Conservation (phyloP, 192 early-diverging fungal genomes). For the Gorgonomyces haynaldii region DNA sequence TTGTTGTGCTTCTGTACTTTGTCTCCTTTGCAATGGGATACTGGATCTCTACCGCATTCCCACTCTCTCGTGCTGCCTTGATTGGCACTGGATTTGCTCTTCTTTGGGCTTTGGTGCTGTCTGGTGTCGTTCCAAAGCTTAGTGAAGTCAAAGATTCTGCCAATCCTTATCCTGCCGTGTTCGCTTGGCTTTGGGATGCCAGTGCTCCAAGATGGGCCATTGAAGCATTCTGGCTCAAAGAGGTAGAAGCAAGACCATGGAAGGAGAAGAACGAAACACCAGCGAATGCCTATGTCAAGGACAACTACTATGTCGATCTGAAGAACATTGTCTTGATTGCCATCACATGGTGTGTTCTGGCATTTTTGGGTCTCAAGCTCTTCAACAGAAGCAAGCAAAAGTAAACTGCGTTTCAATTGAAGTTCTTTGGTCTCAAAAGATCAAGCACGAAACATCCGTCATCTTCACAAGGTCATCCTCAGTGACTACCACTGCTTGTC, state of each 20-base stretch:
- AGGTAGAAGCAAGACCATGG: slow-evolving; percentile 28
- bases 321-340: slow-evolving; percentile 26
- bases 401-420: slow-evolving; percentile 16
- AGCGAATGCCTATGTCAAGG: slow-evolving; percentile 25
- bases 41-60: slow-evolving; percentile 35
- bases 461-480: too few relatives aligned
- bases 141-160: slow-evolving; percentile 22
- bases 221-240: slow-evolving; percentile 46
- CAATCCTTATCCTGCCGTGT: slow-evolving; percentile 12
- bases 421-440: too few relatives aligned
- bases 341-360: slow-evolving; percentile 40
- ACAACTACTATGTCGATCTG: slow-evolving; percentile 30
- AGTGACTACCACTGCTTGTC: too few relatives aligned
- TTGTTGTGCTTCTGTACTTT: slow-evolving; percentile 41
- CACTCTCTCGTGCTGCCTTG: slow-evolving; percentile 25
- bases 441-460: too few relatives aligned
- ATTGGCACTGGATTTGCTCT: slow-evolving; percentile 49
- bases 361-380: slow-evolving; percentile 44
- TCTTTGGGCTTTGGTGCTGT: slow-evolving; percentile 46
- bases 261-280: slow-evolving; percentile 9
- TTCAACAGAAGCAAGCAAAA: slow-evolving; percentile 39
- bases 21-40: slow-evolving; percentile 51
- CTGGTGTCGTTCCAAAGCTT: slow-evolving; percentile 43
- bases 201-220: slow-evolving; percentile 53
- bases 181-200: slow-evolving; percentile 43